Evolutionary conservation across 1,139 yeast genomes (phyloP).

Genomic region (Yamadazyma dendronema): DNA sequence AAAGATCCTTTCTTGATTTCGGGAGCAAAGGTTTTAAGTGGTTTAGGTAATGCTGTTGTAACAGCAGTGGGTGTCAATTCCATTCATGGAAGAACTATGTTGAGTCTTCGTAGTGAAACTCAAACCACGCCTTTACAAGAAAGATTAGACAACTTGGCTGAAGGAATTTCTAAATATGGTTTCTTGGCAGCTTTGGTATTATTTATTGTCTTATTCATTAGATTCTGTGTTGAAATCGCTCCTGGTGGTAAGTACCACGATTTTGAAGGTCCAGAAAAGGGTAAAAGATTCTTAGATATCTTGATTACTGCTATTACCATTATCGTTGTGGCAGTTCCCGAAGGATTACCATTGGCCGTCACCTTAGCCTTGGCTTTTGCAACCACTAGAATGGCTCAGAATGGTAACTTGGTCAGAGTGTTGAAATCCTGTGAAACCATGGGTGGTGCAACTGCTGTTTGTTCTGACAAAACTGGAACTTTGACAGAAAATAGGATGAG

Average conservation of each 20-base stretch:
- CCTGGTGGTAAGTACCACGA: slow-evolving; percentile 46
- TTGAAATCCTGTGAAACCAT: slow-evolving; percentile 93
- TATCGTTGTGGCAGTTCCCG: slow-evolving; percentile 97
- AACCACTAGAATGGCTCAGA: slow-evolving; percentile 95
- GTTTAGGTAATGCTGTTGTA: slow-evolving; percentile 81
- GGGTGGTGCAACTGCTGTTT: slow-evolving; percentile 98
- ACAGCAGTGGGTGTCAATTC: slow-evolving; percentile 91
- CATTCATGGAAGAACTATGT: slow-evolving; percentile 87
- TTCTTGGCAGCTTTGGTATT: slow-evolving; percentile 77
- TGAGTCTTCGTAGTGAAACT: slow-evolving; percentile 67
- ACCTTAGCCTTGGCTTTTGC: slow-evolving; percentile 96
- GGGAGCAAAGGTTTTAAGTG: slow-evolving; percentile 85
- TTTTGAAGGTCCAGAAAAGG: slow-evolving; percentile 68
- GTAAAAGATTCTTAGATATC: slow-evolving; percentile 78
- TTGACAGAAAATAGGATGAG: slow-evolving; percentile 91
- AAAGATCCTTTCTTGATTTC: slow-evolving; percentile 84
- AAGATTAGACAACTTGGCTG: slow-evolving; percentile 79
- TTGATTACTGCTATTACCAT: slow-evolving; percentile 89
- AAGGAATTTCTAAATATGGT: slow-evolving; percentile 92
- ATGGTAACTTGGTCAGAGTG: slow-evolving; percentile 93
- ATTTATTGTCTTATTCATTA: slow-evolving; percentile 73
- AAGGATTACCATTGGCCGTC: slow-evolving; percentile 95
- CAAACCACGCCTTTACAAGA: slow-evolving; percentile 89
- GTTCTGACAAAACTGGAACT: slow-evolving; percentile 98
- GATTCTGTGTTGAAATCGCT: slow-evolving; percentile 69